Evolutionary conservation across 495 filamentous ascomycete genomes (phyloP), one percentile per base, ranked within the genome.

Genomic region (Pseudoneurospora amorphoporcata): DNA sequence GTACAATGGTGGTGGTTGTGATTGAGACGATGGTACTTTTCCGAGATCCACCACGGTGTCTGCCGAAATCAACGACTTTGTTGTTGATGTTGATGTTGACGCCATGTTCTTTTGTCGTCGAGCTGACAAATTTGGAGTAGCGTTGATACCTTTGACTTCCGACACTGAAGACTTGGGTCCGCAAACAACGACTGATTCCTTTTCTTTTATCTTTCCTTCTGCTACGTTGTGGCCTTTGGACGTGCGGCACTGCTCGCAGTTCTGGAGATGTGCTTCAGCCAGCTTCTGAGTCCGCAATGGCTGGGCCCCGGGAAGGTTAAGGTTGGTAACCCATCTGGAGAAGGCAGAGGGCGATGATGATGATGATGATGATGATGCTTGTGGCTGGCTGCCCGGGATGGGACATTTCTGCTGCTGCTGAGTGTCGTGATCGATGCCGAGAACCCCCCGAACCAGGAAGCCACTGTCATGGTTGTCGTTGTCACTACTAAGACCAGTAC

Each of bases 201-300:
- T 65, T 32, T 35, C 53, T 5, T 61, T 35, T 65, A 3, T 17
- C 29, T 35, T 65, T 37, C 37, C 29, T 65, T 35, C 1, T 65
- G 7, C 29, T 37, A 35, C 5, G 29, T 65, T 42, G 10, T 70
- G 43, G 37, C 47, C 47, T 42, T 35, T 58, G 9, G 16, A 71
- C 38, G 19, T 73, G 53, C 79, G 79, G 68, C 80, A 82, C 68
- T 79, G 78, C 70, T 77, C 75, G 53, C 80, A 82, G 71, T 82
- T 80, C 39, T 74, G 58, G 6, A 81, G 76, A 37, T 81, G 81
- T 14, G 70, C 72, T 23, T 69, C 68, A n/a, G 74, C 70, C 40
- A 5, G 47, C 47, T 74, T 73, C 40, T 77, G 73, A 16, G 75
- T 45, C 23, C 40, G 68, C 2, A 73, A 39, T 9, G 61, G 8